Percentiles rank a stretch among this genome's conserved stretches.
phyloP scores from a whole-genome alignment of 140 eudicot genomes.

The Anethum foeniculum region DNA sequence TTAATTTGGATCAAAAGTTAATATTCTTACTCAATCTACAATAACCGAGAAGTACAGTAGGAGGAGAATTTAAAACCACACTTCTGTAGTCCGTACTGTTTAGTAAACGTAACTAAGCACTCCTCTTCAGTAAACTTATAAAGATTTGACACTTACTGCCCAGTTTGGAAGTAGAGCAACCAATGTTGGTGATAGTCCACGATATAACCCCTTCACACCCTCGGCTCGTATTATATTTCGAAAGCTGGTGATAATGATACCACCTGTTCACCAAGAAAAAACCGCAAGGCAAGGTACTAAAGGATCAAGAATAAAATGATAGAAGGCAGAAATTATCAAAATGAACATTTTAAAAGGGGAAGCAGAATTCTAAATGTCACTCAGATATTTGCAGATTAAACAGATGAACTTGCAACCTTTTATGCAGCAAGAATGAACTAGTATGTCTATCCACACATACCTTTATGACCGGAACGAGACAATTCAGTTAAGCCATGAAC shows the following conservation, averaged over 20 bases:
- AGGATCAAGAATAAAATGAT: neutral
- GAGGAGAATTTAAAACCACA: neutral
- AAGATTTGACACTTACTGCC: conserved; percentile 57
- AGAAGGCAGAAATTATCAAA: neutral
- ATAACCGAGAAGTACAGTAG: neutral
- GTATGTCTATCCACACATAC: conserved; percentile 13
- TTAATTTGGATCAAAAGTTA: neutral
- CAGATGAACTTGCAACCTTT: no score
- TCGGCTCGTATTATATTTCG: conserved; percentile 56
- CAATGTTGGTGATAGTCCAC: conserved; percentile 88
- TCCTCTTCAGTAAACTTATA: neutral
- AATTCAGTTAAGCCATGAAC: conserved; percentile 72
- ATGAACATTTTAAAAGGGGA: neutral
- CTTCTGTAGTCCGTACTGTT: neutral
- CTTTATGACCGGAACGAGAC: conserved; percentile 26
- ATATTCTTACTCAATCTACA: neutral
- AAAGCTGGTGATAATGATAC: conserved; percentile 66
- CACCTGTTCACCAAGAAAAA: conserved; percentile 39
- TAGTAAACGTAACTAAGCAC: neutral
- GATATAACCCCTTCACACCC: conserved; percentile 73
- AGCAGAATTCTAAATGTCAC: neutral
- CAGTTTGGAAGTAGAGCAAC: conserved; percentile 89
- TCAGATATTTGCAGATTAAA: neutral
- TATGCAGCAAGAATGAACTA: neutral
- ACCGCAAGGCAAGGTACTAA: neutral